phyloP scores from a whole-genome alignment of 768 basidiomycete species.

The Tylopilus cervinicoccineus region DNA sequence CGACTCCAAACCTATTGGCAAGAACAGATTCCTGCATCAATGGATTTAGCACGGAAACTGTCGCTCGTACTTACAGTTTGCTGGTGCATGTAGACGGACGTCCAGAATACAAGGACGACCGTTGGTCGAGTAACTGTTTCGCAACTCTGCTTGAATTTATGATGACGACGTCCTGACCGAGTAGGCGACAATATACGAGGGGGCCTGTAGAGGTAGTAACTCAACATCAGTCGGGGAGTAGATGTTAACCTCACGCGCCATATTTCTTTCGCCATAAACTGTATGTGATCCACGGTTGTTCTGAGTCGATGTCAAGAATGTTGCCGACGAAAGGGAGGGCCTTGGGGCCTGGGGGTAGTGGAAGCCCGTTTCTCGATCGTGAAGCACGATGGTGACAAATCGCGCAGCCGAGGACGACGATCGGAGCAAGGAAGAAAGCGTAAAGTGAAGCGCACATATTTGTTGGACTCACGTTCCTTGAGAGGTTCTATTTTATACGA shows the following conservation, averaged over 20 bases:
- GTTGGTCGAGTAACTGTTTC: constrained; percentile 27
- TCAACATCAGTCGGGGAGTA: neutral
- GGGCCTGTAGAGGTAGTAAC: constrained; percentile 18
- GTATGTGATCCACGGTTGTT: constrained; percentile 27
- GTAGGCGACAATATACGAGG: constrained; percentile 25
- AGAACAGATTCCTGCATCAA: neutral
- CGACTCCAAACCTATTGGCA: constrained; percentile 24
- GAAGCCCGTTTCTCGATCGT: constrained; percentile 4
- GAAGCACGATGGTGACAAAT: constrained; percentile 5
- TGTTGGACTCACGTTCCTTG: neutral
- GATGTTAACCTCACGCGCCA: constrained; percentile 11
- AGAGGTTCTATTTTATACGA: constrained; percentile 17
- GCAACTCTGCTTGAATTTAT: constrained; percentile 26
- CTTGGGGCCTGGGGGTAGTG: constrained; percentile 23
- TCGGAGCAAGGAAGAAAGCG: constrained; percentile 6
- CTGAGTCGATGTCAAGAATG: constrained; percentile 19
- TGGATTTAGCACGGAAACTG: neutral
- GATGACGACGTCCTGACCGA: constrained; percentile 25
- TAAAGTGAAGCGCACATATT: constrained; percentile 10
- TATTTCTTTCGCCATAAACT: constrained; percentile 28
- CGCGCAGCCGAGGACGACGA: constrained; percentile 11
- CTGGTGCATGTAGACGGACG: constrained; percentile 20
- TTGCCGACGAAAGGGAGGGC: constrained; percentile 25
- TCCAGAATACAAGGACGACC: constrained; percentile 28
- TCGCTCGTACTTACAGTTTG: constrained; percentile 18